Base-by-base conservation (phyloP, 768 basidiomycete species). In the Suillus discolor region DNA sequence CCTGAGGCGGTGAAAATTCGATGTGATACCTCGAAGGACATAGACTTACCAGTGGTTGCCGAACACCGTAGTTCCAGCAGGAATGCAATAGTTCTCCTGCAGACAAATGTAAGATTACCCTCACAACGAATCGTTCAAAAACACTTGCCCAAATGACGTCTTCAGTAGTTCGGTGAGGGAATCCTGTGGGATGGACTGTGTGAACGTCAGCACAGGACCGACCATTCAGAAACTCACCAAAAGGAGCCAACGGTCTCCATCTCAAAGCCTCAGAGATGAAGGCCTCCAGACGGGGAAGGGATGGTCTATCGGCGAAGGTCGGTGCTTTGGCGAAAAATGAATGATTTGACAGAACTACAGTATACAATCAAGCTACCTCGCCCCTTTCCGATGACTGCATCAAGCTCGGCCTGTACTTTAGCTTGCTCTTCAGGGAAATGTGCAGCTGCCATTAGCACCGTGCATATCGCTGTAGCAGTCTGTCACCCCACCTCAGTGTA, bases 361-460 rank as follows among this genome's bases (percentile, higher is more conserved):
- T n/a, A 2, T 3, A 1, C 39, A 39, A 13, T 5, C 28, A 2
- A 62, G n/a, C 5, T 62, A 72, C 71, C 53, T 54, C 66, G 68
- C 18, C 70, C 80, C 13, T 75, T 70, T 0, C 85, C 85, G 18
- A 87, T 72, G 6, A 87, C 80, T 7, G 65, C 59, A 62, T 87
- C 85, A 6, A 89, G 73, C 65, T 89, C 83, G 36, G 81, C 79
- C 65, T 85, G 85, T 0, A 86, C 82, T 15, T 69, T 75, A 8
- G 70, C 71, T 59, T 87, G 85, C 0, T 83, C 78, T n/a, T 81
- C 79, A 1, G 85, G 86, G 68, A 83, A 81, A 62, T 77, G 78
- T 0, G 83, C 83, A 1, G 85, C 82, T 0, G 85, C 85, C 76
- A 87, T 79, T 28, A 87, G 75, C 13, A 77, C 72, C 28, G 85